Evolutionary conservation across 306 rosid genomes (phyloP).

Genomic region (Hippophae tibetana): DNA sequence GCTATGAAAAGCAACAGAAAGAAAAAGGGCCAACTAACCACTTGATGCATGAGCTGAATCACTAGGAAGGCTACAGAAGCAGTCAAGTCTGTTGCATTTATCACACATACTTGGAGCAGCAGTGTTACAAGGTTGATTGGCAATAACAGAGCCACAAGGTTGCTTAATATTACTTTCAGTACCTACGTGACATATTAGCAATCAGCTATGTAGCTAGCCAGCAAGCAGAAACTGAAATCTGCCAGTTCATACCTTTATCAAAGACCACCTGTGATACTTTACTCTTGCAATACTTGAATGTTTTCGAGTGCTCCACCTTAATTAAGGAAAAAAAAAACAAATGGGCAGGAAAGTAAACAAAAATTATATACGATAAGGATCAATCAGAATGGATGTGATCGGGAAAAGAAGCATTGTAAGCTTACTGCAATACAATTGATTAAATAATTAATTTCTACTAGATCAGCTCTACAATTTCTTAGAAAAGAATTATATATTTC

Average conservation of each 20-base stretch:
- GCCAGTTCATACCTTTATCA: slow-evolving; percentile 41
- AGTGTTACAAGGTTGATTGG: slow-evolving; percentile 17
- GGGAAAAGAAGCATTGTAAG: not conserved
- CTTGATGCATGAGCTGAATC: slow-evolving; percentile 31
- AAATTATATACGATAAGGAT: not conserved
- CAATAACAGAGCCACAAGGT: slow-evolving; percentile 27
- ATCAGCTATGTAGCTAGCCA: slow-evolving; percentile 43
- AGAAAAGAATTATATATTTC: not conserved
- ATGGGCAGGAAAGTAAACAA: not conserved
- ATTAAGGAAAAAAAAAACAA: slow-evolving; percentile 14
- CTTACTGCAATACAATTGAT: not conserved
- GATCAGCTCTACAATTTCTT: not conserved
- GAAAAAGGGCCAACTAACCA: slow-evolving; percentile 23
- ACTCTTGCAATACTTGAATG: slow-evolving; percentile 19
- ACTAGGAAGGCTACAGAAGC: slow-evolving; percentile 32
- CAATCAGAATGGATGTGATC: not conserved
- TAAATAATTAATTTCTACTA: not conserved
- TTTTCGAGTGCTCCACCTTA: slow-evolving; percentile 36
- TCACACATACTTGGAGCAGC: slow-evolving; percentile 21
- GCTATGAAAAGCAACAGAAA: slow-evolving; percentile 10
- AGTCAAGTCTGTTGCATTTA: slow-evolving; percentile 25
- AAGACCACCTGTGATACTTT: slow-evolving; percentile 33
- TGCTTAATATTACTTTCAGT: slow-evolving; percentile 22
- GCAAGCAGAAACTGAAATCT: slow-evolving; percentile 20
- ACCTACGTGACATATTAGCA: slow-evolving; percentile 39